Evolutionary conservation across 225 moss, liverwort and hornwort species (phyloP), one percentile per base, ranked within the genome.

Genomic region (Polytrichum formosum): DNA sequence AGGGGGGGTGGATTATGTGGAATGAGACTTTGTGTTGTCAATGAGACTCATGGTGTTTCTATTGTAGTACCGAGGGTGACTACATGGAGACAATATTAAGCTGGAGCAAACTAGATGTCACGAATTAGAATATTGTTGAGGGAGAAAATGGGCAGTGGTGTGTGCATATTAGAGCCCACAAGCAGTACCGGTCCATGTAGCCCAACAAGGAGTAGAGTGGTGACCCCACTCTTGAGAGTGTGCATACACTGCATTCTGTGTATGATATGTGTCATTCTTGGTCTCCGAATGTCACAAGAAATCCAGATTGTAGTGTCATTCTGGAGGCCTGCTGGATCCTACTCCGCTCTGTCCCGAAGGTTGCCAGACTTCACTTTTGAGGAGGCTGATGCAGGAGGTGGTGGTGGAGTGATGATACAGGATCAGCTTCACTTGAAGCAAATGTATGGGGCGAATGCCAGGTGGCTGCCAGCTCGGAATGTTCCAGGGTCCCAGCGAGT

Each of bases 231-330:
- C 53, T 76, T 76, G 71, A 79, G 82, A 26, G 59, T 77, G 22
- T 56, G 80, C 73, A 56, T 88, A 68, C 88, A 88, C 63, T 72
- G 73, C 18, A 70, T 55, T 3, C 77, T 85, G 4, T 85, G 85
- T 55, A 22, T 81, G 26, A 76, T 78, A 58, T 69, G 82, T 31
- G 77, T 88, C 33, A 26, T 85, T 53, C 66, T 88, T 54, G 88
- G 88, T 55, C 85, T 85, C 64, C 79, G 85, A 1, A 72, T 88
- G 8, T 85, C 88, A 19, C 68, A 80, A 56, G 85, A 88, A 72
- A 82, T 80, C 2, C 61, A 85, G 27, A 60, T 88, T 68, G 77
- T 80, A 23, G 67, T 80, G 6, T 76, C 71, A 56, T 54, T 82
- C 30, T 68, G 31, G 58, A 67, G 73, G 61, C 73, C 82, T 16